Percentiles rank a stretch among this genome's conserved stretches.
phyloP scores from a whole-genome alignment of 768 basidiomycete genomes.

The Naganishia randhawae region DNA sequence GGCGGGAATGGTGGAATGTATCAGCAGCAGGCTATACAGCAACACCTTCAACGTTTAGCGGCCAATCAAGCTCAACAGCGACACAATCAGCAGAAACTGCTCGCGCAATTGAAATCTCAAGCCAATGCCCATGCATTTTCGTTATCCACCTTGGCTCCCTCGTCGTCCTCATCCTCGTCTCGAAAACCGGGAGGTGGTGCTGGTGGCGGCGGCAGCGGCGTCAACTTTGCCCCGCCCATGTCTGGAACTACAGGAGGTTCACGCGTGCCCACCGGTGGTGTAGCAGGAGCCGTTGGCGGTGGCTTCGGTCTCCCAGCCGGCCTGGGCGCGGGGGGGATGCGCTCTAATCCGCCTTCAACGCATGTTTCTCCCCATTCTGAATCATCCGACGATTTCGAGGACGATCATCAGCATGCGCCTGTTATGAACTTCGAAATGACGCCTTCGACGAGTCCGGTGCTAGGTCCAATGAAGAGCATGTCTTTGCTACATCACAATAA shows the following conservation, averaged over 20 bases:
- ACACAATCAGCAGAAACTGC: conserved; percentile 29
- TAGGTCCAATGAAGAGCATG: conserved; percentile 50
- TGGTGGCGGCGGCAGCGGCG: background rate
- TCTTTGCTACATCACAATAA: conserved; percentile 36
- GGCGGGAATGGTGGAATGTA: conserved; percentile 14
- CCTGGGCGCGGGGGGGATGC: background rate
- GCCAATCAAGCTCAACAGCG: conserved; percentile 32
- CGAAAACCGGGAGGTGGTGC: conserved; percentile 16
- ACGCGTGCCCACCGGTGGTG: background rate
- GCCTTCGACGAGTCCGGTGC: conserved; percentile 49
- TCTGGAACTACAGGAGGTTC: conserved; percentile 12
- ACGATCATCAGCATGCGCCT: conserved; percentile 34
- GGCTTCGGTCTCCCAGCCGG: background rate
- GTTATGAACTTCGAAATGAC: conserved; percentile 39
- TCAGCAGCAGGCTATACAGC: conserved; percentile 33
- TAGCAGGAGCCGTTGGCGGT: too few species aligned
- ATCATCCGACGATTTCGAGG: conserved; percentile 46
- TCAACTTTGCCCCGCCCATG: conserved; percentile 4
- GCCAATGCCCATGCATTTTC: conserved; percentile 26
- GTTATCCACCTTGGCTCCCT: conserved; percentile 20
- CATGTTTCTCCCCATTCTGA: conserved; percentile 47
- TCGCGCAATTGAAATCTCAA: conserved; percentile 27
- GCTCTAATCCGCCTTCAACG: conserved; percentile 35
- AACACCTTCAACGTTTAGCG: conserved; percentile 30
- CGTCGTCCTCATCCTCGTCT: conserved; percentile 22